A percentile compares a stretch with the other conserved stretches of the same genome.
Conservation (phyloP, 305 asterid genomes). For the Fraxinus paxiana region DNA sequence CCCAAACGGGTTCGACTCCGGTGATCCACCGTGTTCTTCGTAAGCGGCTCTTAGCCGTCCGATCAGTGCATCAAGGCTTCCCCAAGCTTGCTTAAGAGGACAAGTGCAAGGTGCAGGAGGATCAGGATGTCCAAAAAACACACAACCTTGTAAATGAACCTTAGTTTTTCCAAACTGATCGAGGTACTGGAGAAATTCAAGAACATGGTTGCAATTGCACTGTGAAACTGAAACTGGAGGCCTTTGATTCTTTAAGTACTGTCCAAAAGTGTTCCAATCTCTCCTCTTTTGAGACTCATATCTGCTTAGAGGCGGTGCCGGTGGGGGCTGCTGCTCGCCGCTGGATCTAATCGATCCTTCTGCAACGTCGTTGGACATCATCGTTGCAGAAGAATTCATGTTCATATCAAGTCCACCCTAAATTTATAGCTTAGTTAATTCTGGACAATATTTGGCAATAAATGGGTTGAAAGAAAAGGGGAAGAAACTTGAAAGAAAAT, state of each 20-base stretch:
- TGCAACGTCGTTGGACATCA: conserved; percentile 27
- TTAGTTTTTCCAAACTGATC: conserved; percentile 86
- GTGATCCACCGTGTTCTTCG: conserved; percentile 80
- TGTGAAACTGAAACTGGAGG: conserved; percentile 61
- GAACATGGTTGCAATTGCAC: conserved; percentile 74
- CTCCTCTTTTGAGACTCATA: conserved; percentile 78
- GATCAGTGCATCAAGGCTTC: conserved; percentile 79
- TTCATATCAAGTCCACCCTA: conserved; percentile 25
- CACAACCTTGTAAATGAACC: conserved; percentile 73
- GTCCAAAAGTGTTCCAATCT: conserved; percentile 90
- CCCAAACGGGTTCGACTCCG: conserved; percentile 67
- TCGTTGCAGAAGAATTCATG: conserved; percentile 36
- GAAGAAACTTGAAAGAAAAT: conserved; percentile 22
- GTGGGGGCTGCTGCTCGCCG: conserved; percentile 23
- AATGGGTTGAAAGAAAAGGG: conserved; percentile 26
- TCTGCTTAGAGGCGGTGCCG: conserved; percentile 51
- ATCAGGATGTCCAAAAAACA: conserved; percentile 79
- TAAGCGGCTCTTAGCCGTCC: conserved; percentile 85
- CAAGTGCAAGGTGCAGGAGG: conserved; percentile 89
- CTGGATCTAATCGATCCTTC: conserved; percentile 44
- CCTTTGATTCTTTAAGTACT: conserved; percentile 64
- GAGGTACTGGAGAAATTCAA: conserved; percentile 63
- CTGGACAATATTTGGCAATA: conserved; percentile 4
- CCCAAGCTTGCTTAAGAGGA: conserved; percentile 89
- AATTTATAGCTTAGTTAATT: not conserved